Conservation (phyloP, 805 yeast species). For the Ogataea trehaloabstinens region DNA sequence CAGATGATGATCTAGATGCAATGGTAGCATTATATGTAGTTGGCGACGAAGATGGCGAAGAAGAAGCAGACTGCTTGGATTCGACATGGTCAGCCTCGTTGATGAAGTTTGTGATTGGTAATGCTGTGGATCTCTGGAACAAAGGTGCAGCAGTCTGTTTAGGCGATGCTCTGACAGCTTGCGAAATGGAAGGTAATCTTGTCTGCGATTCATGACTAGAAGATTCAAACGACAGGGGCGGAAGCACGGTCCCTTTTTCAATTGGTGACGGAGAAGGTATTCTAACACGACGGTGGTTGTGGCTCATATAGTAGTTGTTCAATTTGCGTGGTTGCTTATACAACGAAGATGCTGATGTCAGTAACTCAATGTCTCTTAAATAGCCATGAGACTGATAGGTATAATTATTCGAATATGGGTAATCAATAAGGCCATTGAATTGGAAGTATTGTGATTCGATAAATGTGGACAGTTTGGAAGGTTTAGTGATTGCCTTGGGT, state of each 20-base stretch:
- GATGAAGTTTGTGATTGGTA: conserved; percentile 14
- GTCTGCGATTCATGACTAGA: not conserved
- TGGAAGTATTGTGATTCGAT: conserved; percentile 24
- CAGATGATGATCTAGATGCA: conserved; percentile 11
- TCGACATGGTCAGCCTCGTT: conserved; percentile 9
- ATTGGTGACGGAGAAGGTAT: conserved; percentile 7
- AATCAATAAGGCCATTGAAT: conserved; percentile 35
- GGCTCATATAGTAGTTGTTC: conserved; percentile 18
- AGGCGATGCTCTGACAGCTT: conserved; percentile 6
- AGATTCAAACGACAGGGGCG: not conserved
- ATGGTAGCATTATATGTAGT: conserved; percentile 12
- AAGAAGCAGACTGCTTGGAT: conserved; percentile 7
- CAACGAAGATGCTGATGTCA: conserved; percentile 47
- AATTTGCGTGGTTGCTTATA: conserved; percentile 37
- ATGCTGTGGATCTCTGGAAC: conserved; percentile 24
- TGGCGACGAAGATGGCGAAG: conserved; percentile 14
- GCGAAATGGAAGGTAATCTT: conserved; percentile 4
- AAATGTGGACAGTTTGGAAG: conserved; percentile 22
- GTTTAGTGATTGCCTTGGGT: conserved; percentile 6
- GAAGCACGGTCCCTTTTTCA: conserved; percentile 19
- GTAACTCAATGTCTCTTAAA: conserved; percentile 45
- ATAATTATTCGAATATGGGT: conserved; percentile 54
- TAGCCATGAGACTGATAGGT: conserved; percentile 49
- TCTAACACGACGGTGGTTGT: conserved; percentile 7
- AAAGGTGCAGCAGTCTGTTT: conserved; percentile 9